Evolutionary conservation across 2,329 filamentous ascomycete genomes (phyloP), one percentile per base, ranked within the genome.

Genomic region (Dryadomyces quercivorus): DNA sequence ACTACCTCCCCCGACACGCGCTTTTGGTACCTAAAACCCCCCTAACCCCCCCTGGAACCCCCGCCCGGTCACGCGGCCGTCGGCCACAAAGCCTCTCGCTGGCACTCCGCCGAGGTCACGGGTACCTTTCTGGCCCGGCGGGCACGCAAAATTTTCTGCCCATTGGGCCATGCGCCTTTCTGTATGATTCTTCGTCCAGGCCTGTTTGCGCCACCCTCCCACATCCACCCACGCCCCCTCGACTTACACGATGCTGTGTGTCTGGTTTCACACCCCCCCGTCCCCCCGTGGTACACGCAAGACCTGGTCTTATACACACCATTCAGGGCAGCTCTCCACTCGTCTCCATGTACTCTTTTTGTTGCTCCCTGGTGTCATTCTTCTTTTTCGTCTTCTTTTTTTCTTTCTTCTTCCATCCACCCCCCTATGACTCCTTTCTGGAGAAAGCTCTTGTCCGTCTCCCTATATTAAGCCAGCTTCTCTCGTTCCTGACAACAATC

Each of bases 401-500:
- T 31, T 31, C 8, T 31, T 31, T 31, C 4, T 31, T 31, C 8
- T 31, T 31, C 4, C 8, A 31, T 31, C 26, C 26, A 31, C 10
- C 22, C 31, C 38, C 18, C 9, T 9, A 50, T 50, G 31, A 40
- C 49, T 40, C 48, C 48, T 51, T 12, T 49, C 16, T 22, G 31
- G 26, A 48, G 26, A 34, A 3, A 13, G 10, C 46, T 16, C 18
- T 21, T 16, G 9, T 13, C 26, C 8, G 15, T 36, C 38, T 20
- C 22, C 44, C 43, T 56, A 56, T 56, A 56, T 50, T 56, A 56
- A 56, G 40, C 47, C 55, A 26, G 16, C 15, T 50, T 50, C 22
- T 36, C 46, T 38, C 31, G 34, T 21, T 12, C 38, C 6, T 36
- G 36, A 15, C 9, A 12, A 8, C 36, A 13, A 40, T 40, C 36